Evolutionary conservation across 352 stramenopile genomes (phyloP).

Genomic region (Phytopythium delawarense): DNA sequence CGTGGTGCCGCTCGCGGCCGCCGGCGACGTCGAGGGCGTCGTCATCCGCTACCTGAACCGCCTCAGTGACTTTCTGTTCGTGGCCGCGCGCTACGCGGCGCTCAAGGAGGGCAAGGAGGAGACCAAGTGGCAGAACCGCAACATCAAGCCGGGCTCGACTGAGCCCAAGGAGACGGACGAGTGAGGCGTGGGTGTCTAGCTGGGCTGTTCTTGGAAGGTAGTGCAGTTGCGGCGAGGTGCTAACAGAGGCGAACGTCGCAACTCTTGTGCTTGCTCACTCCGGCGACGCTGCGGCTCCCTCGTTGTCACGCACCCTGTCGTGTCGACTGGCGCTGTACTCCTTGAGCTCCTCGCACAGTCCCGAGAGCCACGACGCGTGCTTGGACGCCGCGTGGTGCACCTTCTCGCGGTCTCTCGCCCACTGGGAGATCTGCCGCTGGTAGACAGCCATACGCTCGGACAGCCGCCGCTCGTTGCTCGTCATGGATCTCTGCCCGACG

Average conservation of each 20-base stretch:
- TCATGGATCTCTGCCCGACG: neutral
- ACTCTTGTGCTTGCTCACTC: neutral
- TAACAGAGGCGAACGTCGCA: neutral
- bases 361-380: constrained; percentile 56
- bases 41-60: constrained; percentile 85
- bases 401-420: constrained; percentile 50
- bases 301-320: constrained; percentile 20
- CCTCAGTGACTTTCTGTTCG: constrained; percentile 87
- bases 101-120: constrained; percentile 64
- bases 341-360: constrained; percentile 57
- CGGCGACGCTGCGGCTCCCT: neutral
- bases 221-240: neutral
- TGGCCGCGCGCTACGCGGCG: constrained; percentile 64
- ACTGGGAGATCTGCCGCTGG: constrained; percentile 60
- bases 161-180: constrained; percentile 5
- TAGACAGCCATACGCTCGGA: constrained; percentile 19
- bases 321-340: constrained; percentile 46
- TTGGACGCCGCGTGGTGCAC: constrained; percentile 55
- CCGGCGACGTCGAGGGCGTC: constrained; percentile 67
- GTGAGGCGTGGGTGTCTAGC: neutral
- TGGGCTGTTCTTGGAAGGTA: neutral
- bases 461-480: constrained; percentile 6
- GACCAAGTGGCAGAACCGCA: constrained; percentile 79
- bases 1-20: constrained; percentile 70
- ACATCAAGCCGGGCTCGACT: constrained; percentile 39